phyloP scores from a whole-genome alignment of 2,329 filamentous ascomycete genomes.

The Gremmenia infestans region DNA sequence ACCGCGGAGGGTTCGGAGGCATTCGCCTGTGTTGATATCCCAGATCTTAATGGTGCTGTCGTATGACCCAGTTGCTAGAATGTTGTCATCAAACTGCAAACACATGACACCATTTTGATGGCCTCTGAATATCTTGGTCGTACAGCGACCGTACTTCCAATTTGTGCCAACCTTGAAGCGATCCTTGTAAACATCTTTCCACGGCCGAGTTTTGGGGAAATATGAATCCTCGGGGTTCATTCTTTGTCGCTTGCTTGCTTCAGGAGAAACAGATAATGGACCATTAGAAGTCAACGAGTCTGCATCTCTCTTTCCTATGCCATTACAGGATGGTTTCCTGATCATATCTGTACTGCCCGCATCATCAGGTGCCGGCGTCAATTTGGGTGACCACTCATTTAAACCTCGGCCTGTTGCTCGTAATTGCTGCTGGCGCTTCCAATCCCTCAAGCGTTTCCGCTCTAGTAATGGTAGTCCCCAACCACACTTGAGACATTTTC shows the following conservation, averaged over 20 bases:
- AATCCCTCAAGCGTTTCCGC: conserved; percentile 78
- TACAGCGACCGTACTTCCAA: conserved; percentile 93
- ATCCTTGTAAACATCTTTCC: conserved; percentile 97
- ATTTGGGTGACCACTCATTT: conserved; percentile 47
- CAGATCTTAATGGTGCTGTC: conserved; percentile 94
- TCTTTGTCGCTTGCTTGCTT: conserved; percentile 23
- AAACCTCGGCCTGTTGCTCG: conserved; percentile 55
- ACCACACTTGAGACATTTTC: conserved; percentile 91
- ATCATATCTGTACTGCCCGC: conserved; percentile 3
- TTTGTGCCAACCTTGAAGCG: conserved; percentile 94
- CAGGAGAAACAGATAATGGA: conserved; percentile 4
- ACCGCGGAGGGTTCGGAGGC: conserved; percentile 76
- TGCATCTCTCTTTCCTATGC: conserved; percentile 24
- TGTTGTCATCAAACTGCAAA: conserved; percentile 73
- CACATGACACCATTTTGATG: conserved; percentile 79
- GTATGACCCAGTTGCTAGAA: conserved; percentile 90
- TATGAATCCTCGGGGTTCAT: conserved; percentile 19
- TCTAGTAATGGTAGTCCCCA: conserved; percentile 91
- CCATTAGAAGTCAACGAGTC: conserved; percentile 14
- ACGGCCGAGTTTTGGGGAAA: conserved; percentile 54
- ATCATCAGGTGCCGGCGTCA: conserved; percentile 43
- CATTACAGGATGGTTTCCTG: conserved; percentile 11
- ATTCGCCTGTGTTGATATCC: conserved; percentile 84
- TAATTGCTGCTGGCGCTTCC: conserved; percentile 70
- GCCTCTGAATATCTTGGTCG: conserved; percentile 76